A percentile compares a stretch with the other conserved stretches of the same genome.
Evolutionary conservation across 2,329 filamentous ascomycete genomes (phyloP).

Genomic region (Penicillium sumatraense): DNA sequence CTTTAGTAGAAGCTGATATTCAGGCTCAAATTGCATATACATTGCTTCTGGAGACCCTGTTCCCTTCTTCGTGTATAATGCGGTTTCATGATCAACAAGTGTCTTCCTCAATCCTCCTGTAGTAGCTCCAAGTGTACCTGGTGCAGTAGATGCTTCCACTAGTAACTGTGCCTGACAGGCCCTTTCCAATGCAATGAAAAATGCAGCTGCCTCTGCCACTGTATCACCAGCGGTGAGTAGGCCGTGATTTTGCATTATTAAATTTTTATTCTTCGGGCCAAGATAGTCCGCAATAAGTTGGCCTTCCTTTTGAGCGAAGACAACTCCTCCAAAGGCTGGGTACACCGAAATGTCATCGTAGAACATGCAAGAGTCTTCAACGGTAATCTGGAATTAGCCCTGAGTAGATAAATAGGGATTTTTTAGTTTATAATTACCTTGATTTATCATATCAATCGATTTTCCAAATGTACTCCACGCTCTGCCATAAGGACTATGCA

Average conservation of each 20-base stretch:
- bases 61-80: conserved; percentile 9
- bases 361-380: conserved; percentile 27
- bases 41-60: conserved; percentile 25
- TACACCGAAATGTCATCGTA: conserved; percentile 40
- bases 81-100: conserved; percentile 49
- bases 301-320: conserved; percentile 51
- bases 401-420: too few species aligned
- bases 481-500: conserved; percentile 50
- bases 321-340: conserved; percentile 52
- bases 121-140: conserved; percentile 37
- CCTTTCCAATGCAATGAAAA: conserved; percentile 71
- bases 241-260: conserved; percentile 41
- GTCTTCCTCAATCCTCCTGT: conserved; percentile 56
- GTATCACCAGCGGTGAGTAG: conserved; percentile 66
- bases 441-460: conserved; percentile 50
- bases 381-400: neutral
- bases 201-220: conserved; percentile 73
- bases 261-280: conserved; percentile 21
- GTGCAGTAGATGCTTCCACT: conserved; percentile 63
- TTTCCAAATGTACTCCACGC: conserved; percentile 49
- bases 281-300: conserved; percentile 45
- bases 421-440: conserved; percentile 25
- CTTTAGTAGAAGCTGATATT: conserved; percentile 37
- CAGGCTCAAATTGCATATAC: conserved; percentile 43
- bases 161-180: conserved; percentile 70